A percentile compares a stretch with the other conserved stretches of the same genome.
phyloP scores from a whole-genome alignment of 176 grass and related monocot genomes.

The Musa schizocarpa region DNA sequence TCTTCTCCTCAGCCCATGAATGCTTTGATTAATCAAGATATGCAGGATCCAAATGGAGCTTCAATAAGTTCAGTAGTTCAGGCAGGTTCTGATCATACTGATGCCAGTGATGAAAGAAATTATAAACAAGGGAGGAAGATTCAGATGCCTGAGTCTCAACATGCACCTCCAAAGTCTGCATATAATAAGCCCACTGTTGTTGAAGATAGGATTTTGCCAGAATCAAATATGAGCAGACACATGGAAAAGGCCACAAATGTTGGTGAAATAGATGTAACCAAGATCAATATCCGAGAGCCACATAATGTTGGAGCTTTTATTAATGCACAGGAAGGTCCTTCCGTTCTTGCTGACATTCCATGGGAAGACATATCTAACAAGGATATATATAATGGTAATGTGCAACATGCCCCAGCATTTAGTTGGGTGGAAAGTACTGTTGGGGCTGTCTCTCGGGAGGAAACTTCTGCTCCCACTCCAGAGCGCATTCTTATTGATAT shows the following conservation, averaged over 20 bases:
- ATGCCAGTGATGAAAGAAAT: not conserved
- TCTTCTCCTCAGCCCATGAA: constrained; percentile 10
- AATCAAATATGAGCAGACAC: constrained; percentile 21
- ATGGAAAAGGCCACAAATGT: constrained; percentile 23
- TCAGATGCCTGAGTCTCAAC: not conserved
- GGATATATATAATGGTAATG: constrained; percentile 14
- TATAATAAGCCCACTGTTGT: constrained; percentile 8
- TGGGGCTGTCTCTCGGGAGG: constrained; percentile 25
- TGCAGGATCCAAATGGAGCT: not conserved
- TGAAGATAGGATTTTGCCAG: constrained; percentile 37
- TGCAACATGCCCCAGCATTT: constrained; percentile 20
- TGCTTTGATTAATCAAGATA: constrained; percentile 1
- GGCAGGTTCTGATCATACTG: constrained; percentile 18
- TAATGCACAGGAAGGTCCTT: constrained; percentile 24
- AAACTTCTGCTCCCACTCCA: constrained; percentile 27
- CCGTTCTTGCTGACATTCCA: constrained; percentile 31
- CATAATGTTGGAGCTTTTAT: constrained; percentile 20
- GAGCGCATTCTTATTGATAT: constrained; percentile 45
- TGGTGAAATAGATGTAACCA: constrained; percentile 31
- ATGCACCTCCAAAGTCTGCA: not conserved
- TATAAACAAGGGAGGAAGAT: constrained; percentile 1
- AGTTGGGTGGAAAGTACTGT: constrained; percentile 15
- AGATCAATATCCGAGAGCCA: constrained; percentile 31
- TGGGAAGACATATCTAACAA: constrained; percentile 26
- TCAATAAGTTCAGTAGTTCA: not conserved